Base-by-base conservation (phyloP, 2,329 filamentous ascomycete genomes). In the Aspergillus bombycis region DNA sequence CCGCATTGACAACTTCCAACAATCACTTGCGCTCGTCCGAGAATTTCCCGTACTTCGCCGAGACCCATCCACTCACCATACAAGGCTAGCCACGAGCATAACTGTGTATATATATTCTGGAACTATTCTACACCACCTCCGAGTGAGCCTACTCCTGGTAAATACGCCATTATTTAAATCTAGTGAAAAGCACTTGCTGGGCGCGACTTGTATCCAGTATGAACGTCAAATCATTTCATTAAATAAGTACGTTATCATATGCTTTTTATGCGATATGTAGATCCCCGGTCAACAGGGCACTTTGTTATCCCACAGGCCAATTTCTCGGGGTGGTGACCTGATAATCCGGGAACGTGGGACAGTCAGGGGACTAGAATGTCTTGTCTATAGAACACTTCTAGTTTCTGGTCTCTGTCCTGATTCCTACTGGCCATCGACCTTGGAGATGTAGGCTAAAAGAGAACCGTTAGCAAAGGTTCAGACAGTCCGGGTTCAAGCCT, bases 401-500 rank as follows among this genome's bases (percentile, higher is more conserved):
- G 70, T 65, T 65, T 70, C 69, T 65, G 68, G 63, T 61, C 64
- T 70, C 70, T 59, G 71, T 69, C 71, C 74, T 77, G 69, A 76
- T 78, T 77, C 72, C 72, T 79, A 80, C 71, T 74, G 71, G 79
- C 80, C 77, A 75, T 94, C 91, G 70, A 90, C 89, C 86, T 92
- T 91, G 82, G 91, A 85, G 76, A 94, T 87, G 86, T 93, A 91
- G 83, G 86, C 85, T 80, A 88, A 79, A 58, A 57, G 23, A 23
- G 30, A 45, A 11, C 21, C n/a, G 69, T 78, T 66, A 80, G 76
- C 43, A 63, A 36, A 19, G 1, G 8, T 14, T 26, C 19, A 16
- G 45, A 28, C 8, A 52, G 36, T 8, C n/a, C 6, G 28, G 14
- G 5, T 52, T 8, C 50, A 6, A 45, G 16, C 6, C 12, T 41